Conservation (phyloP, 2,329 filamentous ascomycete genomes). For the Aspergillus phoenicis region DNA sequence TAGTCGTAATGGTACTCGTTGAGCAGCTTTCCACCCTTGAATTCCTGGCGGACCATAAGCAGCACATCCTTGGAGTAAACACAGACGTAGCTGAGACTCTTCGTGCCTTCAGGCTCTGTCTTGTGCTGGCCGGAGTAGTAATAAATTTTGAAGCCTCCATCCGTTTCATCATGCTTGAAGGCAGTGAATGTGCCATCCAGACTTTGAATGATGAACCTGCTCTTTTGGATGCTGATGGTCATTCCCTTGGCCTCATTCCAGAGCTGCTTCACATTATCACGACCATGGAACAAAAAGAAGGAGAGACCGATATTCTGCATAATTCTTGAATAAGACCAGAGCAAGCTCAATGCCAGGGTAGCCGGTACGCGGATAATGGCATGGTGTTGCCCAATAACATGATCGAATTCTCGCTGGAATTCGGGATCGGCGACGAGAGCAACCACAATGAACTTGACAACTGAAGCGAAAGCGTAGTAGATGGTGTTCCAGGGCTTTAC, state of each 20-base stretch:
- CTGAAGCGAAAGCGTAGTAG: conserved; percentile 48
- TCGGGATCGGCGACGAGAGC: conserved; percentile 56
- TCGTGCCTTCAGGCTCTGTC: conserved; percentile 48
- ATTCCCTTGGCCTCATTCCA: conserved; percentile 55
- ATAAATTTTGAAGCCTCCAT: conserved; percentile 46
- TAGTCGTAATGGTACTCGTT: conserved; percentile 57
- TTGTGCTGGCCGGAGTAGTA: conserved; percentile 46
- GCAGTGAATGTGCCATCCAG: conserved; percentile 54
- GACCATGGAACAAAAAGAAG: conserved; percentile 54
- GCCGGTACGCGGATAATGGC: conserved; percentile 39
- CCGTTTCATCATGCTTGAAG: conserved; percentile 47
- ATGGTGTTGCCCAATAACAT: conserved; percentile 43
- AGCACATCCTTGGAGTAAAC: conserved; percentile 53
- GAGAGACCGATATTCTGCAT: conserved; percentile 50
- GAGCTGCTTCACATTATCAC: conserved; percentile 51
- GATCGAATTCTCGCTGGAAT: conserved; percentile 54
- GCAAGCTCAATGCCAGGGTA: conserved; percentile 46
- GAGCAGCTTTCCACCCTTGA: conserved; percentile 44
- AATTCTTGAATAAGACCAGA: conserved; percentile 53
- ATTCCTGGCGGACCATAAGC: conserved; percentile 50
- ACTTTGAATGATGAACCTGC: conserved; percentile 51
- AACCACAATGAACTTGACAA: conserved; percentile 54
- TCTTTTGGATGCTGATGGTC: conserved; percentile 51
- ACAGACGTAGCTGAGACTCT: conserved; percentile 48
- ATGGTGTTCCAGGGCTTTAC: conserved; percentile 41